Evolutionary conservation across 2,329 filamentous ascomycete species (phyloP), one percentile per base, ranked within the genome.

Genomic region (Alternaria ventricosa): DNA sequence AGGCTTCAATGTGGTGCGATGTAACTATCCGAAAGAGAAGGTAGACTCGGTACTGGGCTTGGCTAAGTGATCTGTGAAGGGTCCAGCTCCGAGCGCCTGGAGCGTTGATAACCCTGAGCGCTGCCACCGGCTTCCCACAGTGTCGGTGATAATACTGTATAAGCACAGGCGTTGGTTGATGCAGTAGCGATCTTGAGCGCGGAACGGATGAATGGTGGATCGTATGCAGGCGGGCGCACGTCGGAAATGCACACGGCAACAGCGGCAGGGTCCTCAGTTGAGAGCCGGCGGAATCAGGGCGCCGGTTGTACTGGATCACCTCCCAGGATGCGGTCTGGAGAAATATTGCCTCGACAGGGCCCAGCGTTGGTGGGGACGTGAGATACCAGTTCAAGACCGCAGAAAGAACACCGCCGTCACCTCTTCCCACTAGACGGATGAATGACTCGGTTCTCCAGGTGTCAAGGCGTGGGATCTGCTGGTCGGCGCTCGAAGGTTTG

Each of bases 1-100:
- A 65, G 65, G 62, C 70, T 74, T 65, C 66, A 69, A 27, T 62
- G 60, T 65, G 63, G 33, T 63, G 55, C 66, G 60, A 62, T 65
- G 65, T 65, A 36, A 30, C 23, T 49, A 43, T 61, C 53, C 45
- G 51, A 61, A 36, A 44, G 62, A 64, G 60, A 64, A 64, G 56
- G 30, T 41, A 64, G 58, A 61, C 60, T 68, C 57, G 64, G 57
- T 65, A 63, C 64, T 60, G 50, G 64, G 53, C 59, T 58, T 65
- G 66, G 62, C 63, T 68, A 60, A 69, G 68, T 66, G 36, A 67
- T 63, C 50, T 54, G 65, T 58, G 64, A 67, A 67, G 69, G 72
- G 67, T 72, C 71, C 64, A 65, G 61, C 61, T 62, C 69, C 67
- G 67, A 55, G 61, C 70, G 63, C 67, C 67, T 69, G 67, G 67